These are phyloP conservation scores for Hypoxylon lenormandii DNA, from an alignment of 495 filamentous ascomycete species.

Conservation along the genomic window DNA sequence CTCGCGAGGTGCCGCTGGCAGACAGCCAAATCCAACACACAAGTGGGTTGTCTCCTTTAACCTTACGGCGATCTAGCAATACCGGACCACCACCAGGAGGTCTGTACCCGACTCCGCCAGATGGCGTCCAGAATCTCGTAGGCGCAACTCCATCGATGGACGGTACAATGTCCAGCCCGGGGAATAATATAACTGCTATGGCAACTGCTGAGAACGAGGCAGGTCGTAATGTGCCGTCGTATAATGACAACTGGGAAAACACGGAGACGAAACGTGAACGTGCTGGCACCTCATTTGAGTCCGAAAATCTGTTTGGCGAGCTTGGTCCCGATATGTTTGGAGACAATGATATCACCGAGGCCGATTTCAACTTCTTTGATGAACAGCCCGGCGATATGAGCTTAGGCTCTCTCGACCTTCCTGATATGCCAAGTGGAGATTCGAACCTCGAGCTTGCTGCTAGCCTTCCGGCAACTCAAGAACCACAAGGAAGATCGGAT, in stretches of 20 bases:
- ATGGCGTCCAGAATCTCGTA: constrained; percentile 68
- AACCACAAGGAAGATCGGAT: constrained; percentile 30
- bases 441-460: constrained; percentile 26
- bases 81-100: constrained; percentile 67
- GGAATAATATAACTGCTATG: constrained; percentile 48
- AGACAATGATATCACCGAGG: constrained; percentile 83
- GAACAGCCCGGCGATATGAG: constrained; percentile 57
- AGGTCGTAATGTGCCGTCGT: constrained; percentile 34
- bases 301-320: constrained; percentile 77
- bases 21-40: constrained; percentile 53
- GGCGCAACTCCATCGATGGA: constrained; percentile 65
- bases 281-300: constrained; percentile 55
- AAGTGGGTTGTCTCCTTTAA: constrained; percentile 57
- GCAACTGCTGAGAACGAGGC: constrained; percentile 48
- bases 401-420: constrained; percentile 53
- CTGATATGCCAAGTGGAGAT: constrained; percentile 37
- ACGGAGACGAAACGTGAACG: constrained; percentile 56
- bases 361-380: constrained; percentile 93
- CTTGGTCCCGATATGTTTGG: constrained; percentile 81
- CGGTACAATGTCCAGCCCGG: constrained; percentile 61
- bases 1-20: constrained; percentile 57
- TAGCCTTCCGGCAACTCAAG: constrained; percentile 24
- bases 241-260: constrained; percentile 53
- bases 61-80: constrained; percentile 64
- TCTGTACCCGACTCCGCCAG: constrained; percentile 90